A percentile compares a stretch with the other conserved stretches of the same genome.
Evolutionary conservation across 1,139 yeast species (phyloP).

Genomic region (Yamadazyma kanchanaburiensis): DNA sequence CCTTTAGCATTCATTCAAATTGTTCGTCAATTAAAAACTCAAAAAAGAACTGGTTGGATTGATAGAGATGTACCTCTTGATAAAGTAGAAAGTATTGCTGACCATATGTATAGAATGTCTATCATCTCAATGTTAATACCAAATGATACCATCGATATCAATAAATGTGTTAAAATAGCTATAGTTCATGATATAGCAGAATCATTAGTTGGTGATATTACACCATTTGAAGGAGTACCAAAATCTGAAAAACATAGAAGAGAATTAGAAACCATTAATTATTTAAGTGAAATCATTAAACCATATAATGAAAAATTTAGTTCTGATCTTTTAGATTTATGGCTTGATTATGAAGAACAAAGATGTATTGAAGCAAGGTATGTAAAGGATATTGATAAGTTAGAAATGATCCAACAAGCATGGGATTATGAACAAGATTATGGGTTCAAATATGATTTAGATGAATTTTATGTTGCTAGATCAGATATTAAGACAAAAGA

Average conservation of each 20-base stretch:
- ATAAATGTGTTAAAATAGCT: conserved; percentile 80
- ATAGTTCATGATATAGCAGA: conserved; percentile 94
- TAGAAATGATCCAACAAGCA: conserved; percentile 86
- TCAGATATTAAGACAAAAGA: conserved; percentile 67
- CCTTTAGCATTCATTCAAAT: conserved; percentile 74
- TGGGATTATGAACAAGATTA: conserved; percentile 79
- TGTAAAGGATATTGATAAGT: conserved; percentile 93
- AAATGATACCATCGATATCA: conserved; percentile 26
- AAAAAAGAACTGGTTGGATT: conserved; percentile 92
- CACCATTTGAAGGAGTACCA: conserved; percentile 75
- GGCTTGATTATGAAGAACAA: conserved; percentile 90
- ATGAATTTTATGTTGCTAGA: conserved; percentile 68
- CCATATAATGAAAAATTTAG: conserved; percentile 67
- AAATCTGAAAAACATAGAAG: conserved; percentile 75
- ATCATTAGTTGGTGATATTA: conserved; percentile 88
- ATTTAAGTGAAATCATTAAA: conserved; percentile 56
- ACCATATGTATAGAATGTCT: conserved; percentile 97
- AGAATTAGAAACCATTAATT: conserved; percentile 71
- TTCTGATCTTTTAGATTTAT: conserved; percentile 62
- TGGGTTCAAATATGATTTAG: conserved; percentile 54
- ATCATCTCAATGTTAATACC: conserved; percentile 75
- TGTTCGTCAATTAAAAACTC: conserved; percentile 70
- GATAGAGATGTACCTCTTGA: conserved; percentile 58
- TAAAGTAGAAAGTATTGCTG: conserved; percentile 73
- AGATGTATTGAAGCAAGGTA: conserved; percentile 80